Evolutionary conservation across 257 asterid species (phyloP), one percentile per base, ranked within the genome.

Genomic region (Solanum corneliomulleri): DNA sequence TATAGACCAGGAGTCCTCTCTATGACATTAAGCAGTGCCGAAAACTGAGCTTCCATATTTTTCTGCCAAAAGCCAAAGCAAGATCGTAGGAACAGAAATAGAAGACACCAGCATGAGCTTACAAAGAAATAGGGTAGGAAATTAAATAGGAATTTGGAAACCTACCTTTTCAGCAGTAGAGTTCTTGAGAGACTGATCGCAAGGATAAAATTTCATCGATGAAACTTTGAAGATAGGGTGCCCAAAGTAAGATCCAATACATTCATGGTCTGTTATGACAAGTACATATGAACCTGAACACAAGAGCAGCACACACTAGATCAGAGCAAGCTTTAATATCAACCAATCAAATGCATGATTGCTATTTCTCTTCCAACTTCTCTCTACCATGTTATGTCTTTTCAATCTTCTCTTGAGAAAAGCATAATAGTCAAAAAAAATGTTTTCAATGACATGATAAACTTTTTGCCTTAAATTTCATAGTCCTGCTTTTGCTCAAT

Each of bases 171-270:
- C 98, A 87, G 91, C 93, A 66, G 98, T 91, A 56, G 96, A 91
- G 85, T 88, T 91, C 82, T 89, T 92, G 89, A 97, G 93, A 89
- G 98, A 94, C 87, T 91, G 95, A 87, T 94, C 96, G 86, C 98
- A 95, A 35, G 99, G 98, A 84, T 93, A 89, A 89, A 93, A 90
- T 89, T 96, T 94, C 97, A 97, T 88, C 18, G 98, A 92, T 44
- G 91, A 87, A 84, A 95, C 93, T 90, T 90, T 95, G 92, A 95
- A 97, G 91, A 97, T 90, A 86, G 97, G 99, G 85, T 92, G 92
- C 29, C 97, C 97, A 88, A 93, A 81, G 90, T 93, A 93, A 87
- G 91, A 88, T 86, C 99, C 99, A 89, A 93, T 94, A 87, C 94
- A 92, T 91, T 94, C 95, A 68, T 96, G 98, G 84, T 93, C 99